These are phyloP conservation scores for Erigeron philadelphicus DNA, from an alignment of 140 eudicot species.

Conservation along the genomic window DNA sequence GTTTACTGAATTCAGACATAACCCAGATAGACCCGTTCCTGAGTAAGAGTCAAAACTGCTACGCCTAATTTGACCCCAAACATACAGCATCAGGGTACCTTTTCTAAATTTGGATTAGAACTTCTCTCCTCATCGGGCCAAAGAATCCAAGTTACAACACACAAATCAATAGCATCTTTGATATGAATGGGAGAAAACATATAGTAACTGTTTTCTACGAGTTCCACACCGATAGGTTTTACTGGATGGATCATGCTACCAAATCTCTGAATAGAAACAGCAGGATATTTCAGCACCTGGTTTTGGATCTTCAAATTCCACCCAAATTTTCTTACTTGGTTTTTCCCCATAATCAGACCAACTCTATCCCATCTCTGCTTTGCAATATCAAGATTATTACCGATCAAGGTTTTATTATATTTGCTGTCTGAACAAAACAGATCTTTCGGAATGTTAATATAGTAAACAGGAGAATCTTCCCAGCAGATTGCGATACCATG, in stretches of 20 bases:
- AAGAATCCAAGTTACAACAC: conserved; percentile 78
- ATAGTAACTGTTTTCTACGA: conserved; percentile 51
- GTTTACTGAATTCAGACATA: neutral
- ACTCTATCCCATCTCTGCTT: conserved; percentile 67
- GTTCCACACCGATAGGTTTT: conserved; percentile 52
- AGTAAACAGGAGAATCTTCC: conserved; percentile 83
- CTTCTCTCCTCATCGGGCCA: conserved; percentile 97
- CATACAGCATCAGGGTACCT: conserved; percentile 40
- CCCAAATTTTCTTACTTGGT: conserved; percentile 49
- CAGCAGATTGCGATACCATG: conserved; percentile 84
- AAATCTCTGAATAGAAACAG: conserved; percentile 61
- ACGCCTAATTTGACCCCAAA: neutral
- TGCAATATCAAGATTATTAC: conserved; percentile 42
- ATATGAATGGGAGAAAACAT: conserved; percentile 54
- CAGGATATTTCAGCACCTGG: conserved; percentile 77
- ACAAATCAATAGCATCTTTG: conserved; percentile 56
- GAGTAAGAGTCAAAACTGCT: neutral
- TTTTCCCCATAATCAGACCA: conserved; percentile 55
- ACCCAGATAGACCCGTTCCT: neutral
- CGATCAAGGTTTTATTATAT: conserved; percentile 21
- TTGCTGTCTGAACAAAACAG: conserved; percentile 43
- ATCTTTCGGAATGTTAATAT: conserved; percentile 68
- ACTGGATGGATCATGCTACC: conserved; percentile 41
- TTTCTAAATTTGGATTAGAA: conserved; percentile 85
- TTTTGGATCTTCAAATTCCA: conserved; percentile 88